A percentile compares a stretch with the other conserved stretches of the same genome.
phyloP scores from a whole-genome alignment of 2,329 filamentous ascomycete genomes.

The Xylariaceae sp. region DNA sequence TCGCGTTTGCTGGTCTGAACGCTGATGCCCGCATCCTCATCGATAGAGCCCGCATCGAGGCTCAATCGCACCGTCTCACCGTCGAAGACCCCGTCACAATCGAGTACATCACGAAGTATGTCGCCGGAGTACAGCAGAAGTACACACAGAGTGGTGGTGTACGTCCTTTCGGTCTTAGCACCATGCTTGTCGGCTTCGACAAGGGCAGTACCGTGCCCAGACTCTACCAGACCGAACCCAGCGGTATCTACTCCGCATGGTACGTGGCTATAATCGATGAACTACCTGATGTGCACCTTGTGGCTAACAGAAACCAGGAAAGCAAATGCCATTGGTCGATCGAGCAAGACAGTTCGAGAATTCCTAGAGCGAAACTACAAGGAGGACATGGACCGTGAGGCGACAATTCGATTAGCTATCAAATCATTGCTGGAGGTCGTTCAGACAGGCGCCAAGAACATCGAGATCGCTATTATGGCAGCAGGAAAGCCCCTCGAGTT shows the following conservation, averaged over 20 bases:
- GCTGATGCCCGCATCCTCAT: slow-evolving; percentile 96
- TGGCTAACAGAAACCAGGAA: slow-evolving; percentile 59
- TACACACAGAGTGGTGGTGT: slow-evolving; percentile 99
- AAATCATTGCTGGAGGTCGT: slow-evolving; percentile 98
- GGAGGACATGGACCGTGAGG: slow-evolving; percentile 92
- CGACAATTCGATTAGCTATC: slow-evolving; percentile 93
- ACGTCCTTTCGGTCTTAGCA: slow-evolving; percentile 97
- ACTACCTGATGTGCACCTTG: background rate
- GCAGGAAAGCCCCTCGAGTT: slow-evolving; percentile 88
- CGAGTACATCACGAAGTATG: slow-evolving; percentile 99
- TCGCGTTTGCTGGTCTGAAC: slow-evolving; percentile 95
- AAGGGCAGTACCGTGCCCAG: slow-evolving; percentile 82
- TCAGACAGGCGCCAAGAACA: slow-evolving; percentile 98
- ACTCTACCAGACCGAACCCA: slow-evolving; percentile 98
- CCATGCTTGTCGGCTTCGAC: slow-evolving; percentile 97
- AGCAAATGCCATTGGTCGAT: slow-evolving; percentile 96
- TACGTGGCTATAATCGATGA: slow-evolving; percentile 42
- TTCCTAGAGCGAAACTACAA: slow-evolving; percentile 99
- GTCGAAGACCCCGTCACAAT: slow-evolving; percentile 97
- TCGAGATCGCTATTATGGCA: slow-evolving; percentile 97
- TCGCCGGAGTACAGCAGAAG: slow-evolving; percentile 94
- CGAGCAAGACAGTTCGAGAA: slow-evolving; percentile 97
- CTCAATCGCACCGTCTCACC: slow-evolving; percentile 92
- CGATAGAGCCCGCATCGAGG: slow-evolving; percentile 95
- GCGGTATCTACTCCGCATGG: slow-evolving; percentile 98